Evolutionary conservation across 2,329 filamentous ascomycete species (phyloP), one percentile per base, ranked within the genome.

Genomic region (Ilyonectria destructans): DNA sequence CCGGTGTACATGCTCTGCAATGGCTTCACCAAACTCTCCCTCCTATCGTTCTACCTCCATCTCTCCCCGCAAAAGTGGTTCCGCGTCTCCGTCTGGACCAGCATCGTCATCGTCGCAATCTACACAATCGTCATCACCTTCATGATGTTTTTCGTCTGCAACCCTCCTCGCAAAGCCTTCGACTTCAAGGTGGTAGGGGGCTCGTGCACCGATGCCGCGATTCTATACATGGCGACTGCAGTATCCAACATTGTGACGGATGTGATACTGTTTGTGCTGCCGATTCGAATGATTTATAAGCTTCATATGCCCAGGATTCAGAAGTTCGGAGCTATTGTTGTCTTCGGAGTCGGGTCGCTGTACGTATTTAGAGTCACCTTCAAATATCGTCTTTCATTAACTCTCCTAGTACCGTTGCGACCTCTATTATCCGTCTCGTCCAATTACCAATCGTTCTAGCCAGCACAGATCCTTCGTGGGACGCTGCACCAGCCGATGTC

Each of bases 181-280:
- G 65, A 78, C 46, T 66, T 69, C 49, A 65, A 45, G 46, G 55
- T 74, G 9, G 77, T 49, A n/a, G 66, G 58, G 46, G 83, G 62
- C 71, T 75, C 56, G 23, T 87, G 85, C 62, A 78, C 87, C 33
- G 75, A 84, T 55, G 80, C 83, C 17, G 81, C 83, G 9, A 77
- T 82, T 4, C 80, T 87, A 52, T 87, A 87, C 75, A 82, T 87
- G 40, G 80, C 82, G 26, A 86, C 85, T 31, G 84, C 85, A 0
- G 82, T 81, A 2, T 77, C 84, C 23, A 86, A 86, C 67, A 84
- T 87, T 56, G 51, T 83, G 13, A 85, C 84, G 4, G 84, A 87
- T 71, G 65, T 86, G 3, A 72, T 86, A 15, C 79, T 86, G 19
- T 85, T 85, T 61, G 68, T 82, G 1, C 74, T 87, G 7, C 86